Conservation (phyloP, 2,329 filamentous ascomycete genomes). For the Neospermospora avenae region DNA sequence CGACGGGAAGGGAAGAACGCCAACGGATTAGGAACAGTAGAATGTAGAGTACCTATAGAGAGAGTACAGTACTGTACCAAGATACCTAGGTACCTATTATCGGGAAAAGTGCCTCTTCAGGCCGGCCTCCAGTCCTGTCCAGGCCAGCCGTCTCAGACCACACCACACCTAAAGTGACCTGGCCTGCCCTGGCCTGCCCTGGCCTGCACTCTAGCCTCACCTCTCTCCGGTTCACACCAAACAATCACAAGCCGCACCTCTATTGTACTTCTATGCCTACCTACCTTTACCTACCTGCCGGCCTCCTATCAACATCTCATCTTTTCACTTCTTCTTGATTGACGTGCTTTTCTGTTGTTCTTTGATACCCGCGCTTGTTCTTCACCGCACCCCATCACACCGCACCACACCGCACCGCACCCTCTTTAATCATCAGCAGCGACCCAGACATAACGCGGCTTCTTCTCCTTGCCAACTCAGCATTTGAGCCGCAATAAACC, state of each 20-base stretch:
- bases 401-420: too few relatives aligned
- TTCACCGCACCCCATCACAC: conserved; percentile 8
- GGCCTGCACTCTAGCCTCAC: not conserved
- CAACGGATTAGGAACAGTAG: too few relatives aligned
- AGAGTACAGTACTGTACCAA: not conserved
- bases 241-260: not conserved
- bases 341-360: conserved; percentile 28
- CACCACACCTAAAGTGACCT: not conserved
- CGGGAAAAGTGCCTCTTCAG: not conserved
- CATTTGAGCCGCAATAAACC: conserved; percentile 23
- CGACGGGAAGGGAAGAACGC: conserved; percentile 9
- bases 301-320: too few relatives aligned
- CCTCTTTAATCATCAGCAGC: conserved; percentile 10
- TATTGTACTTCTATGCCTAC: conserved; percentile 29
- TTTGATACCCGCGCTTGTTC: conserved; percentile 31
- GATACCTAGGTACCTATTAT: not conserved
- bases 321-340: conserved; percentile 7
- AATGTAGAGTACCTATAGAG: too few relatives aligned
- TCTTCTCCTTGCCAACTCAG: conserved; percentile 22
- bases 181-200: not conserved
- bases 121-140: not conserved
- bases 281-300: too few relatives aligned
- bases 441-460: conserved; percentile 12
- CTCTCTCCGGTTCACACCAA: not conserved
- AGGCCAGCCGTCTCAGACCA: not conserved